phyloP scores from a whole-genome alignment of 2,329 filamentous ascomycete species.

The Clonostachys byssicola region DNA sequence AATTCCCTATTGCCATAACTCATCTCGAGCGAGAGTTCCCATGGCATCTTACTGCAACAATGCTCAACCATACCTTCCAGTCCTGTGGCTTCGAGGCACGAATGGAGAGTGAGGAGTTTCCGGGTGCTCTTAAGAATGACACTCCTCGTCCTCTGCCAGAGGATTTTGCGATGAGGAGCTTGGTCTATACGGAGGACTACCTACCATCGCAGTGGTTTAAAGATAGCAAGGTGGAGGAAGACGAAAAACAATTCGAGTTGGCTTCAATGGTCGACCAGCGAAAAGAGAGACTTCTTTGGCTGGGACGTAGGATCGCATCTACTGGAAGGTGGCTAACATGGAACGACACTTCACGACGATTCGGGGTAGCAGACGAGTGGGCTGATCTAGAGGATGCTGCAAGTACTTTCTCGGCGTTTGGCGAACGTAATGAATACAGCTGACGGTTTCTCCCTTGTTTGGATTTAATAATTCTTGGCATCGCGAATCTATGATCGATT shows the following conservation, averaged over 20 bases:
- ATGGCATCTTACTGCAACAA: constrained; percentile 40
- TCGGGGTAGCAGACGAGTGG: background rate
- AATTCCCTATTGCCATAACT: constrained; percentile 32
- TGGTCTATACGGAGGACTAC: constrained; percentile 56
- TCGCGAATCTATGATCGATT: too few relatives aligned
- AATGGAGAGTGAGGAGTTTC: constrained; percentile 40
- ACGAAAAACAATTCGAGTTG: constrained; percentile 61
- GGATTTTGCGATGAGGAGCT: constrained; percentile 62
- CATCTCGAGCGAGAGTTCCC: constrained; percentile 40
- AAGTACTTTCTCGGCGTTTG: too few relatives aligned
- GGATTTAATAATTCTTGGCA: too few relatives aligned
- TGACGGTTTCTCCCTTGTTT: too few relatives aligned
- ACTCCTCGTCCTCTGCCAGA: constrained; percentile 58
- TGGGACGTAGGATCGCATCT: constrained; percentile 44
- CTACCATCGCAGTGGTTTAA: constrained; percentile 57
- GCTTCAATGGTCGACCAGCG: constrained; percentile 54
- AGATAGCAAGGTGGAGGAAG: constrained; percentile 57
- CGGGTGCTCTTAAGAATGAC: constrained; percentile 33
- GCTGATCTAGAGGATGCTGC: too few relatives aligned
- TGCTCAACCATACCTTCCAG: constrained; percentile 26
- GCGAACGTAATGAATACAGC: too few relatives aligned
- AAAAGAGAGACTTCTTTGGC: constrained; percentile 54
- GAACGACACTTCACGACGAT: constrained; percentile 1
- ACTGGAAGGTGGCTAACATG: constrained; percentile 40
- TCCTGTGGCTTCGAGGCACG: constrained; percentile 19